These are phyloP conservation scores for Kuraishia hungarica DNA, from an alignment of 805 yeast species.

Conservation along the genomic window DNA sequence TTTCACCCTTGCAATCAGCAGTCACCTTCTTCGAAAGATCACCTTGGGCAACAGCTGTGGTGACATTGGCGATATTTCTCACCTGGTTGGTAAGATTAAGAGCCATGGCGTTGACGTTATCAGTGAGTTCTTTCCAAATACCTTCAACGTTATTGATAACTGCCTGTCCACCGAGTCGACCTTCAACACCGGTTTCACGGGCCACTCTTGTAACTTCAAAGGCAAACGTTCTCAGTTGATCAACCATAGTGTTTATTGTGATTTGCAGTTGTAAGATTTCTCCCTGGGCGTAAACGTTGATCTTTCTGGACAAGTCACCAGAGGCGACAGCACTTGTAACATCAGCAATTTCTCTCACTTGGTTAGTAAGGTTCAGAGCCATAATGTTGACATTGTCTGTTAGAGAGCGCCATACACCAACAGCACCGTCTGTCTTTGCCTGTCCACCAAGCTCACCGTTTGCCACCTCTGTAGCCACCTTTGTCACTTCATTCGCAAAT, in stretches of 20 bases:
- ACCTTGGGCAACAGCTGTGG: slow-evolving; percentile 83
- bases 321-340: slow-evolving; percentile 84
- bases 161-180: slow-evolving; percentile 85
- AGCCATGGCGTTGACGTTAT: slow-evolving; percentile 88
- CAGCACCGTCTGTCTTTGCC: slow-evolving; percentile 76
- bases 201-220: slow-evolving; percentile 84
- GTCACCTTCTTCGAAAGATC: slow-evolving; percentile 75
- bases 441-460: slow-evolving; percentile 88
- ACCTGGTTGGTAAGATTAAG: slow-evolving; percentile 81
- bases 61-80: slow-evolving; percentile 78
- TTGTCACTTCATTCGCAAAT: slow-evolving; percentile 73
- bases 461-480: slow-evolving; percentile 85
- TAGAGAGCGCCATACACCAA: slow-evolving; percentile 80
- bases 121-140: slow-evolving; percentile 81
- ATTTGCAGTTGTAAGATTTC: slow-evolving; percentile 79
- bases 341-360: slow-evolving; percentile 83
- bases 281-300: slow-evolving; percentile 88
- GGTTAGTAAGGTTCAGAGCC: slow-evolving; percentile 83
- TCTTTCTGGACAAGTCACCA: slow-evolving; percentile 76
- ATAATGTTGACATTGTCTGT: slow-evolving; percentile 81
- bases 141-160: slow-evolving; percentile 73
- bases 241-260: slow-evolving; percentile 86
- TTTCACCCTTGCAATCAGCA: slow-evolving; percentile 79
- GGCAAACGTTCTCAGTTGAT: slow-evolving; percentile 74
- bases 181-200: slow-evolving; percentile 84